phyloP scores from a whole-genome alignment of 1,284 basidiomycete species.

The Serendipita sp. region DNA sequence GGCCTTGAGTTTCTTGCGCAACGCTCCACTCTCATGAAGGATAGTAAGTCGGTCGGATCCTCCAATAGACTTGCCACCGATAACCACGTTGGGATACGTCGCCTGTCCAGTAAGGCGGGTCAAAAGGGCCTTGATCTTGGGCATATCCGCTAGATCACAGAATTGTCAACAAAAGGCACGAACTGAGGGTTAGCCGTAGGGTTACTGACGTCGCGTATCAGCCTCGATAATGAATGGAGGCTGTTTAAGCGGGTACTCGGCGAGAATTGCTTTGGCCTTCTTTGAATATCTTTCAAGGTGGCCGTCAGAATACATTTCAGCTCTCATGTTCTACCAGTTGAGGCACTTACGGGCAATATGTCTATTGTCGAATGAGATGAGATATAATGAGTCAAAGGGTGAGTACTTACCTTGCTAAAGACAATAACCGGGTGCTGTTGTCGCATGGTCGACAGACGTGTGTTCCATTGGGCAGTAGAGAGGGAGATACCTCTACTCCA shows the following conservation, averaged over 20 bases:
- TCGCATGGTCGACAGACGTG: constrained; percentile 29
- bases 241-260: constrained; percentile 50
- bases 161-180: constrained; percentile 2
- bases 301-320: background rate
- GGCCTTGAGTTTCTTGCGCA: constrained; percentile 21
- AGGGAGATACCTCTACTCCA: background rate
- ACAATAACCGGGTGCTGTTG: constrained; percentile 51
- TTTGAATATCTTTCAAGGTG: constrained; percentile 40
- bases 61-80: constrained; percentile 53
- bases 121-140: constrained; percentile 49
- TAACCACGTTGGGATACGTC: constrained; percentile 64
- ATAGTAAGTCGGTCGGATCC: constrained; percentile 50
- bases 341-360: constrained; percentile 50
- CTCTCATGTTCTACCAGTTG: background rate
- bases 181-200: background rate
- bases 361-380: constrained; percentile 23
- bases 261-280: constrained; percentile 54
- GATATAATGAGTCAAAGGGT: background rate
- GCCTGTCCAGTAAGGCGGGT: constrained; percentile 46
- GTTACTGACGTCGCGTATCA: constrained; percentile 44
- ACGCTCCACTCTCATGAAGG: constrained; percentile 33
- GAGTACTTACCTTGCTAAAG: constrained; percentile 55
- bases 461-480: background rate
- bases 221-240: constrained; percentile 60
- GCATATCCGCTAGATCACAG: constrained; percentile 36